These are phyloP conservation scores for Talaromyces albobiverticillius DNA, from an alignment of 2,329 filamentous ascomycete species.

Conservation along the genomic window DNA sequence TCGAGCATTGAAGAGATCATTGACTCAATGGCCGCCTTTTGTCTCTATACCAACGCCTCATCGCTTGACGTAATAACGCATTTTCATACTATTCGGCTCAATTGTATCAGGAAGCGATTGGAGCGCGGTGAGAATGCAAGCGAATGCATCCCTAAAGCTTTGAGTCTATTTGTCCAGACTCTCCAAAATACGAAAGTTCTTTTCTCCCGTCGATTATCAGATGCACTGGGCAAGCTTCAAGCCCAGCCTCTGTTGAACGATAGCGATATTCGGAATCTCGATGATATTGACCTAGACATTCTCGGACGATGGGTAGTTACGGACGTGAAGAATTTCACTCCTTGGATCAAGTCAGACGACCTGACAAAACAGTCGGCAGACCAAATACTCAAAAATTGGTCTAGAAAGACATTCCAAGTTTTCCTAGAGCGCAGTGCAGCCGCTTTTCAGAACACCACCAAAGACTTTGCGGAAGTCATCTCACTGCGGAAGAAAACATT, in stretches of 20 bases:
- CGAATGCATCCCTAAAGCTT: slow-evolving; percentile 59
- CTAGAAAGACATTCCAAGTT: slow-evolving; percentile 56
- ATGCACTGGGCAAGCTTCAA: slow-evolving; percentile 68
- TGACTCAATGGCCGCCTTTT: slow-evolving; percentile 76
- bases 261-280: slow-evolving; percentile 60
- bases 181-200: slow-evolving; percentile 73
- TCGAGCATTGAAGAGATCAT: slow-evolving; percentile 54
- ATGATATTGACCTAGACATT: slow-evolving; percentile 73
- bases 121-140: slow-evolving; percentile 49
- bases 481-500: slow-evolving; percentile 67
- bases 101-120: slow-evolving; percentile 64
- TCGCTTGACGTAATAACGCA: slow-evolving; percentile 74
- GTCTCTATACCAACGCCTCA: slow-evolving; percentile 75
- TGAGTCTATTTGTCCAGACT: slow-evolving; percentile 73
- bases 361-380: slow-evolving; percentile 59
- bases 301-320: slow-evolving; percentile 77
- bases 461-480: slow-evolving; percentile 66
- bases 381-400: slow-evolving; percentile 63
- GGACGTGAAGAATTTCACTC: slow-evolving; percentile 79
- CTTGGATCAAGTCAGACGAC: slow-evolving; percentile 81
- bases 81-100: slow-evolving; percentile 70
- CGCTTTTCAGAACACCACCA: not conserved
- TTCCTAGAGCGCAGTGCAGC: slow-evolving; percentile 57
- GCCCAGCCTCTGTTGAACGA: slow-evolving; percentile 70
- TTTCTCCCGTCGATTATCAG: slow-evolving; percentile 68